phyloP scores from a whole-genome alignment of 352 stramenopile species.

The Pythium inflatum region DNA sequence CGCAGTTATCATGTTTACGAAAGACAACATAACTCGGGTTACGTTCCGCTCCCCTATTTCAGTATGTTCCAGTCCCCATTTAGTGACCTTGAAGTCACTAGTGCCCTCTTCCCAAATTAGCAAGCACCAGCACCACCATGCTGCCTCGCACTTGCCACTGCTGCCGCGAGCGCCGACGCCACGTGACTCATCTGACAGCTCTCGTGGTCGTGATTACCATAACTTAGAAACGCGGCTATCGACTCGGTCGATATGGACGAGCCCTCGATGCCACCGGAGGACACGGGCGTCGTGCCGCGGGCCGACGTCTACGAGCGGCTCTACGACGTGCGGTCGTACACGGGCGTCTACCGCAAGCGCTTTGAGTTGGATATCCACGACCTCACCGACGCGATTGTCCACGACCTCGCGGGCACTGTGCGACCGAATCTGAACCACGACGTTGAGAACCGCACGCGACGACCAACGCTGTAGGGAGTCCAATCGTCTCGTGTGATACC shows the following conservation, averaged over 20 bases:
- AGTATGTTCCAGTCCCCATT: background rate
- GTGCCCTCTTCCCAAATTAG: conserved; percentile 11
- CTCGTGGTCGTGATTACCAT: too few species aligned
- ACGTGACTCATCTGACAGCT: background rate
- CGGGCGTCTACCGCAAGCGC: conserved; percentile 34
- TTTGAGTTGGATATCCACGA: conserved; percentile 34
- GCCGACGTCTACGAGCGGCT: conserved; percentile 30
- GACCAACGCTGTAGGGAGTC: conserved; percentile 23
- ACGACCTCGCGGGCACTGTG: conserved; percentile 28
- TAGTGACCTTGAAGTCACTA: conserved; percentile 14
- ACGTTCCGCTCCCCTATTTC: background rate
- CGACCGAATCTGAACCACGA: conserved; percentile 32
- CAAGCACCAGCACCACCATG: background rate
- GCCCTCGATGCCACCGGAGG: too few species aligned
- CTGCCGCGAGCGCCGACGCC: background rate
- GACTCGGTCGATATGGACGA: too few species aligned
- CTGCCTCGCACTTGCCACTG: too few species aligned
- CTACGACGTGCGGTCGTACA: conserved; percentile 33
- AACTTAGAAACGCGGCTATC: too few species aligned
- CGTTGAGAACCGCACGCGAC: conserved; percentile 15
- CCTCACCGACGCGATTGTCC: conserved; percentile 30
- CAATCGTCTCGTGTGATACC: too few species aligned
- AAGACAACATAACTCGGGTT: background rate
- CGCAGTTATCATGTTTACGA: background rate
- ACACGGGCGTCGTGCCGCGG: too few species aligned